Conservation (phyloP, 73 alveolate genomes). For the Urostyla sp. region DNA sequence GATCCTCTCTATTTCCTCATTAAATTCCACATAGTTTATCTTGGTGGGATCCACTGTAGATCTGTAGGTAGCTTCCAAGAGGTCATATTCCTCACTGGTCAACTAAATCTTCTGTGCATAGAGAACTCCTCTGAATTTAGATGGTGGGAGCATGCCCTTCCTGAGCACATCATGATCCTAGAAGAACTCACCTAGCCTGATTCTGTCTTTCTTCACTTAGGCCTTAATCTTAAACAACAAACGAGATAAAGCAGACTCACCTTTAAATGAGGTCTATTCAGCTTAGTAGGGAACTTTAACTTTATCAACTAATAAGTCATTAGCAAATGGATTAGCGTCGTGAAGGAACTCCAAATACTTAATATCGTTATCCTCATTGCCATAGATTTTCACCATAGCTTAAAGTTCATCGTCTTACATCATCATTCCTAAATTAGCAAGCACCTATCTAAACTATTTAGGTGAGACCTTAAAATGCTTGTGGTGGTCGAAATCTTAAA, state of each 20-base stretch:
- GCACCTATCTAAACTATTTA: constrained; percentile 85
- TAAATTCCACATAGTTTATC: constrained; percentile 84
- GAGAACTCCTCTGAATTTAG: constrained; percentile 92
- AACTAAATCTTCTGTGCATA: constrained; percentile 75
- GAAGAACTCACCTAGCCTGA: constrained; percentile 94
- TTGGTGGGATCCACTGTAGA: constrained; percentile 78
- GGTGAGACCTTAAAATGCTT: constrained; percentile 88
- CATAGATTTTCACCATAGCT: constrained; percentile 84
- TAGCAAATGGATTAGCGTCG: constrained; percentile 79
- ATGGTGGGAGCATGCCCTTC: constrained; percentile 88
- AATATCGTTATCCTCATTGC: constrained; percentile 81
- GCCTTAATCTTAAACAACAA: constrained; percentile 82
- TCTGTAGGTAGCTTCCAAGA: constrained; percentile 79
- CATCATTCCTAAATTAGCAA: constrained; percentile 78
- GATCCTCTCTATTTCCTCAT: constrained; percentile 89
- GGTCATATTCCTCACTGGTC: constrained; percentile 80
- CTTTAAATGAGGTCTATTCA: constrained; percentile 39
- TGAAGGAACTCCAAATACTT: constrained; percentile 85
- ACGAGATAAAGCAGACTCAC: constrained; percentile 66
- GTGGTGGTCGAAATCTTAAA: constrained; percentile 90
- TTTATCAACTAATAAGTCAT: background rate
- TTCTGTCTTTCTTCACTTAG: constrained; percentile 90
- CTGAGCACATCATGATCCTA: constrained; percentile 91
- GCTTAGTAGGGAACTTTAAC: constrained; percentile 54
- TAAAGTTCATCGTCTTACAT: constrained; percentile 83